Evolutionary conservation across 768 basidiomycete species (phyloP), one percentile per base, ranked within the genome.

Genomic region (Hygrophoropsis aurantiaca): DNA sequence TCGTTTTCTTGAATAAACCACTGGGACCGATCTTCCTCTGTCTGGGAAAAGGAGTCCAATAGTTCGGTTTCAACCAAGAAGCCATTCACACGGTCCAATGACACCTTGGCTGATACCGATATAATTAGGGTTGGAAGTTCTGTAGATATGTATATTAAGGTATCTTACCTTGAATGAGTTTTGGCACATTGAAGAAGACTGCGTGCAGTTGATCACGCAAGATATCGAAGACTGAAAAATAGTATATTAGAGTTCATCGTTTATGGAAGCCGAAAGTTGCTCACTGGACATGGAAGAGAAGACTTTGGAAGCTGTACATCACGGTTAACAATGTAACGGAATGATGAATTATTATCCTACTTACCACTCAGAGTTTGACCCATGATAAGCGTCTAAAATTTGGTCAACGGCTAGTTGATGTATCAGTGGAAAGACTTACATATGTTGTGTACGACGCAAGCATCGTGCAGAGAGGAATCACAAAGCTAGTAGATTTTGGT

Each of bases 381-480:
- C 54, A 55, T 55, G 20, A 53, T 24, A 0, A 53, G 13, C 20
- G 54, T 55, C 54, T 55, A 32, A n/a, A 38, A 20, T 30, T 19
- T 11, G 39, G 24, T 24, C 11, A 13, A 23, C 24, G 13, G 27
- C 20, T 39, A 8, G n/a, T 10, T 9, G 15, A 13, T 4, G 18
- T 21, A 21, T 20, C 11, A 37, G 19, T 16, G 18, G 23, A n/a
- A 20, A 33, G 9, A 59, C 79, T 44, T 64, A 83, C 73, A 50
- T 82, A 87, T 6, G 79, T 70, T 1, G 74, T 70, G 54, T 79
- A 88, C 1, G 84, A 82, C 11, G 77, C 73, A 35, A 84, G 56
- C 86, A 88, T 89, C 23, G 79, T 81, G 1, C 78, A 32, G 8
- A 87, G 60, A 0, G 87, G 87, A 37, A 87, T 75, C 27, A 79